Conservation (phyloP, 257 asterid genomes). For the Striga asiatica region DNA sequence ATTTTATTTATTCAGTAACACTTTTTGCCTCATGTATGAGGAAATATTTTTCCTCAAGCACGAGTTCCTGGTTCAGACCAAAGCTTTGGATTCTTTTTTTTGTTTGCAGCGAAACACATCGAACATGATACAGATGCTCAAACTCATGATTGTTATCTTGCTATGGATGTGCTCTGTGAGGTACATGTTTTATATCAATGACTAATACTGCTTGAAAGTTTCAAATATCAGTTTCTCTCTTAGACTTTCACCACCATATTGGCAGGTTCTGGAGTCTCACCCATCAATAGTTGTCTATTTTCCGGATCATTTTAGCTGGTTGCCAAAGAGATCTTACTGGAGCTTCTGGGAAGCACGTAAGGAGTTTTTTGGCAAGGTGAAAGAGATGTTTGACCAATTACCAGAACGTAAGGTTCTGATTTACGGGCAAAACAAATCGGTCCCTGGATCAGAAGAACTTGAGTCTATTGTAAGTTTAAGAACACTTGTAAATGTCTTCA, state of each 20-base stretch:
- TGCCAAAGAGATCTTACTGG: conserved; percentile 63
- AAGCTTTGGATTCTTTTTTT: not conserved
- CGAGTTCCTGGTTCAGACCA: no score
- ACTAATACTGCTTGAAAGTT: not conserved
- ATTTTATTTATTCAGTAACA: not conserved
- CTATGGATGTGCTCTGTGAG: conserved; percentile 88
- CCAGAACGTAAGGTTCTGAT: conserved; percentile 65
- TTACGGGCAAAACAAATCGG: conserved; percentile 76
- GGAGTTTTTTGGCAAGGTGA: conserved; percentile 57
- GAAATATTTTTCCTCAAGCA: no score
- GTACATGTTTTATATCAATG: conserved; percentile 25
- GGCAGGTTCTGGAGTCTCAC: conserved; percentile 69
- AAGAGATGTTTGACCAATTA: conserved; percentile 79
- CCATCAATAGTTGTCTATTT: conserved; percentile 81
- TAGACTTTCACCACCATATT: not conserved
- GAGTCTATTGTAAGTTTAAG: conserved; percentile 62
- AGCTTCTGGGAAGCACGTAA: conserved; percentile 47
- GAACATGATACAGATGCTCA: conserved; percentile 81
- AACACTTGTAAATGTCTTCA: not conserved
- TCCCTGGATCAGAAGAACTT: conserved; percentile 61
- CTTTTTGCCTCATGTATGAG: no score
- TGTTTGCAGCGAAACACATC: conserved; percentile 56
- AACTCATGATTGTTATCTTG: conserved; percentile 66
- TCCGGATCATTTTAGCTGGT: conserved; percentile 73
- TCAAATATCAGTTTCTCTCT: not conserved